These are phyloP conservation scores for Alternaria arborescens DNA, from an alignment of 2,329 filamentous ascomycete genomes.

Conservation along the genomic window DNA sequence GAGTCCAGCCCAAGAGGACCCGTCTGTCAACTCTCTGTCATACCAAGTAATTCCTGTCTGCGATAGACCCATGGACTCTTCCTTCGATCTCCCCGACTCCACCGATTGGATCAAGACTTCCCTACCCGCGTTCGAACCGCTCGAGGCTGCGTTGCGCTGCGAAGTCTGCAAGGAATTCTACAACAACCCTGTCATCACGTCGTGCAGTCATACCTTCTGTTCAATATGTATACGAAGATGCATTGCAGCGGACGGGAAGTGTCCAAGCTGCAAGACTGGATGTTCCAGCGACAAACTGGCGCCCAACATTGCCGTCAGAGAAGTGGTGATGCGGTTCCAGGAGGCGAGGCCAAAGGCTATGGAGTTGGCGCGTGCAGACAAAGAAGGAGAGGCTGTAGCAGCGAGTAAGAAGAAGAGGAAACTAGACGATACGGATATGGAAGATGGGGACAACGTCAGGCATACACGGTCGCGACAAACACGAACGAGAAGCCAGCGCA, in stretches of 20 bases:
- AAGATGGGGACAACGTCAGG: slow-evolving; percentile 50
- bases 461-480: slow-evolving; percentile 48
- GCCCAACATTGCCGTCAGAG: slow-evolving; percentile 84
- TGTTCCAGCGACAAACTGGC: slow-evolving; percentile 88
- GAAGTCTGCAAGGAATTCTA: slow-evolving; percentile 99
- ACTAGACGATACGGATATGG: slow-evolving; percentile 59
- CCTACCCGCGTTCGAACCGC: slow-evolving; percentile 69
- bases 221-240: slow-evolving; percentile 92
- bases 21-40: slow-evolving; percentile 18
- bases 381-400: slow-evolving; percentile 25
- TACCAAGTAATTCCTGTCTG: slow-evolving; percentile 12
- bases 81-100: slow-evolving; percentile 70
- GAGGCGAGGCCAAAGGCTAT: slow-evolving; percentile 70
- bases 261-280: slow-evolving; percentile 78
- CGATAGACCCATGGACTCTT: slow-evolving; percentile 38
- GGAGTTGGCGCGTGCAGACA: slow-evolving; percentile 66
- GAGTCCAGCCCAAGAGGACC: slow-evolving; percentile 6
- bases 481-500: slow-evolving; percentile 50
- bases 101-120: slow-evolving; percentile 83
- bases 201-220: slow-evolving; percentile 95
- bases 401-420: slow-evolving; percentile 58
- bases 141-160: slow-evolving; percentile 89
- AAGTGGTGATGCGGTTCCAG: slow-evolving; percentile 81
- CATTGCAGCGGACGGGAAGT: slow-evolving; percentile 83
- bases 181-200: slow-evolving; percentile 91